Evolutionary conservation across 2,329 filamentous ascomycete genomes (phyloP).

Genomic region (Diaporthe eres): DNA sequence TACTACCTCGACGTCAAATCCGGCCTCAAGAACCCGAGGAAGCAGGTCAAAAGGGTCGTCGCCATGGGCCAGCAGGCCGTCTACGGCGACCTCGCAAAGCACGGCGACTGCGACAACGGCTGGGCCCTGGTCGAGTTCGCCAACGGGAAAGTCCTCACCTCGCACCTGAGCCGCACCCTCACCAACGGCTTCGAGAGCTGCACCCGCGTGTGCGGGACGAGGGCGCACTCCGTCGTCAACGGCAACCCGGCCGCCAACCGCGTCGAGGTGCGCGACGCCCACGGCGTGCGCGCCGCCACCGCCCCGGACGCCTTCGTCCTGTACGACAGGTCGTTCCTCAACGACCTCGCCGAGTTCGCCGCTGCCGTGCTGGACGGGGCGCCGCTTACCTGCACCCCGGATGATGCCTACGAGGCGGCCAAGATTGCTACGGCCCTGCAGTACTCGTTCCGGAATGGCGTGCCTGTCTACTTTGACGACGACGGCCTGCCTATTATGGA

Average conservation of each 20-base stretch:
- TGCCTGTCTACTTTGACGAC: slow-evolving; percentile 48
- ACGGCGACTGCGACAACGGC: slow-evolving; percentile 51
- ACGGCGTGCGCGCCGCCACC: slow-evolving; percentile 35
- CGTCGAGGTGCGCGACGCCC: slow-evolving; percentile 27
- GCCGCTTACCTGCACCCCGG: slow-evolving; percentile 44
- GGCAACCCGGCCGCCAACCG: slow-evolving; percentile 41
- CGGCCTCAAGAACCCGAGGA: slow-evolving; percentile 48
- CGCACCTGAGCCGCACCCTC: slow-evolving; percentile 52
- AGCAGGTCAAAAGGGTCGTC: slow-evolving; percentile 51
- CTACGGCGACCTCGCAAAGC: slow-evolving; percentile 49
- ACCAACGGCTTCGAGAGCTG: slow-evolving; percentile 53
- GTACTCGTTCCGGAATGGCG: slow-evolving; percentile 46
- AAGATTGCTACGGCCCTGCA: slow-evolving; percentile 45
- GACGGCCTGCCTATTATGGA: slow-evolving; percentile 42
- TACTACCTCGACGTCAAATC: slow-evolving; percentile 48
- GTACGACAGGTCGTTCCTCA: slow-evolving; percentile 44
- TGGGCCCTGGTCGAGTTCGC: slow-evolving; percentile 54
- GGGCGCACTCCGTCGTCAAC: slow-evolving; percentile 48
- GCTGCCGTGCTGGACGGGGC: slow-evolving; percentile 43
- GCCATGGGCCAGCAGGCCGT: slow-evolving; percentile 51
- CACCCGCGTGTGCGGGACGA: slow-evolving; percentile 53
- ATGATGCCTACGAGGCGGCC: slow-evolving; percentile 45
- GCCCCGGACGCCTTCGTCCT: slow-evolving; percentile 44
- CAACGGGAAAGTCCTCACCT: slow-evolving; percentile 53
- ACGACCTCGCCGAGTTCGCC: slow-evolving; percentile 45